Evolutionary conservation across 1,284 basidiomycete genomes (phyloP).

Genomic region (Sporisorium graminicola): DNA sequence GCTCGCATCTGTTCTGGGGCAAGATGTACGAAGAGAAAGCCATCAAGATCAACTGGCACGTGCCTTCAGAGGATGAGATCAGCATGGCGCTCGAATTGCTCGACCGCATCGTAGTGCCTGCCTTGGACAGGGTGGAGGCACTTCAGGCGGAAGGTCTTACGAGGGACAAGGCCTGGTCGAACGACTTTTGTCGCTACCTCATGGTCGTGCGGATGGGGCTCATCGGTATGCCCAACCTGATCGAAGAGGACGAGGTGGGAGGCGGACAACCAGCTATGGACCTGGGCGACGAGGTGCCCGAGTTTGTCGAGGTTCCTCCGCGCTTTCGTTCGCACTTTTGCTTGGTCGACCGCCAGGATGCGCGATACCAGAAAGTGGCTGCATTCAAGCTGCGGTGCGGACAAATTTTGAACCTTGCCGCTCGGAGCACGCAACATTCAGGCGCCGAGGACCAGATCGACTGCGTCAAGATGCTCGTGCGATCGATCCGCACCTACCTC

Average conservation of each 20-base stretch:
- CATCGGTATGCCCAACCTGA: conserved; percentile 77
- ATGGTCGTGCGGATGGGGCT: conserved; percentile 76
- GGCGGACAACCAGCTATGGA: conserved; percentile 76
- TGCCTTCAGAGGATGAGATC: conserved; percentile 81
- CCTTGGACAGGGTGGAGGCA: conserved; percentile 78
- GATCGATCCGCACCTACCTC: conserved; percentile 61
- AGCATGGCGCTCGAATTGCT: conserved; percentile 84
- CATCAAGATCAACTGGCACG: conserved; percentile 89
- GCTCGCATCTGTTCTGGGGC: conserved; percentile 86
- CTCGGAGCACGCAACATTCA: conserved; percentile 73
- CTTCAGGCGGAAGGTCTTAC: conserved; percentile 69
- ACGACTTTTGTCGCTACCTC: conserved; percentile 90
- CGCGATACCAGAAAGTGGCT: conserved; percentile 78
- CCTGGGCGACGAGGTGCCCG: conserved; percentile 76
- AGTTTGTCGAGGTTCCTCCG: conserved; percentile 74
- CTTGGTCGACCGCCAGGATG: conserved; percentile 81
- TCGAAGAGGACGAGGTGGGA: conserved; percentile 75
- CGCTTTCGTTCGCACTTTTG: conserved; percentile 76
- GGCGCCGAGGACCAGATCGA: conserved; percentile 91
- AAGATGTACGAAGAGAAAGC: conserved; percentile 83
- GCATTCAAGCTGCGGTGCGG: conserved; percentile 79
- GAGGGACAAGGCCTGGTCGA: conserved; percentile 75
- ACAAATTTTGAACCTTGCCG: conserved; percentile 78
- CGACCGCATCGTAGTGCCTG: conserved; percentile 78
- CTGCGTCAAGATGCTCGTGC: conserved; percentile 76